These are phyloP conservation scores for Parascedosporium putredinis DNA, from an alignment of 2,329 filamentous ascomycete species.

Conservation along the genomic window DNA sequence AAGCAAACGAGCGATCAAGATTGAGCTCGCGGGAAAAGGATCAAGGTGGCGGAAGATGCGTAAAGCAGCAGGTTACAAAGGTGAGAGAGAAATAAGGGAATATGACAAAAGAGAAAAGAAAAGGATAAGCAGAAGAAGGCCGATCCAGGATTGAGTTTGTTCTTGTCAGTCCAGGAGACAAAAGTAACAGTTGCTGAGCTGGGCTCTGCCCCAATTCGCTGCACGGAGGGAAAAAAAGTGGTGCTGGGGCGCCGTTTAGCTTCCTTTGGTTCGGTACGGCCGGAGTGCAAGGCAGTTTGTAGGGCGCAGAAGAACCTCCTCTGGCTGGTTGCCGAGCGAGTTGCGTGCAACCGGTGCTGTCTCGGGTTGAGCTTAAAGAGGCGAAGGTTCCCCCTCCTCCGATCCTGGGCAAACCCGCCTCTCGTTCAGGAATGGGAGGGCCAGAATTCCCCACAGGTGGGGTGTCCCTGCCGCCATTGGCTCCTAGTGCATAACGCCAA, in stretches of 20 bases:
- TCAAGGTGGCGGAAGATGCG: neutral
- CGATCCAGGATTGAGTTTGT: neutral
- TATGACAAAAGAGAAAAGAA: too few species aligned
- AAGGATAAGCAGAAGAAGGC: neutral
- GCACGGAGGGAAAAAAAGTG: neutral
- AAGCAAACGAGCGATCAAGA: neutral
- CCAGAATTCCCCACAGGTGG: constrained; percentile 1
- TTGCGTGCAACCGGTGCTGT: neutral
- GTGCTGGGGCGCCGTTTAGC: neutral
- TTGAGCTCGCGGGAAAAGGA: neutral
- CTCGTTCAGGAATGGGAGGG: neutral
- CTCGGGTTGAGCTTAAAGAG: neutral
- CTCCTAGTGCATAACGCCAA: neutral
- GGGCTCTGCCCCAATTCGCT: too few species aligned
- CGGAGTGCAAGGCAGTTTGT: neutral
- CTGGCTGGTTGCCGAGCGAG: too few species aligned
- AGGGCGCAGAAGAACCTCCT: neutral
- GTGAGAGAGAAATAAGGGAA: too few species aligned
- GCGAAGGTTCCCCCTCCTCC: neutral
- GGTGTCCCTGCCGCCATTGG: neutral
- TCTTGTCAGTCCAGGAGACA: too few species aligned
- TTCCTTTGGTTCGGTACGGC: neutral
- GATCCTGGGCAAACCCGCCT: neutral
- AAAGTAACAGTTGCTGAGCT: too few species aligned
- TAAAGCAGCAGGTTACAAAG: too few species aligned